phyloP scores from a whole-genome alignment of 2,329 filamentous ascomycete species.

The Arthrobotrys sphaeroides region DNA sequence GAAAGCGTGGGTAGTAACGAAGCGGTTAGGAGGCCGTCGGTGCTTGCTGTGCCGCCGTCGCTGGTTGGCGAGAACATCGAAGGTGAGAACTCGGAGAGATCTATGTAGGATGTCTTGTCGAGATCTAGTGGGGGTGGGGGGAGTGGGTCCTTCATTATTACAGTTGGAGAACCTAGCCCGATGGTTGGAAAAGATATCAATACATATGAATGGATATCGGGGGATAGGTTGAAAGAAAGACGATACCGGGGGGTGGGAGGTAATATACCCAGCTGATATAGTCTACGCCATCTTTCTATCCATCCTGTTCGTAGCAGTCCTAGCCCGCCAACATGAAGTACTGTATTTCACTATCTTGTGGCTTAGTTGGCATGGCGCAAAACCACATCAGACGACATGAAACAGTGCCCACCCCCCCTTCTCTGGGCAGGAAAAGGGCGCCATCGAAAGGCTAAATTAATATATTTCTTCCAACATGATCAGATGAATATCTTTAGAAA shows the following conservation, averaged over 20 bases:
- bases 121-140: background rate
- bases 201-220: background rate
- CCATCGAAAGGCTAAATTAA: too few species aligned
- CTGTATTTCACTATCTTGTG: too few species aligned
- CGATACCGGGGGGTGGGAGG: too few species aligned
- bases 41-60: background rate
- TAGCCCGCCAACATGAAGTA: background rate
- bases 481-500: background rate
- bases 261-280: too few species aligned
- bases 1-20: slow-evolving; percentile 3
- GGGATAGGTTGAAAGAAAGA: too few species aligned
- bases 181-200: background rate
- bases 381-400: slow-evolving; percentile 10
- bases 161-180: background rate
- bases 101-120: background rate
- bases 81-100: slow-evolving; percentile 10
- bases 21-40: background rate
- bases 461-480: background rate
- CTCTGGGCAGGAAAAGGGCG: background rate
- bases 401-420: too few species aligned
- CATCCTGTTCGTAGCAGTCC: too few species aligned
- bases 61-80: background rate
- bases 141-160: background rate
- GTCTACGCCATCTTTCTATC: too few species aligned
- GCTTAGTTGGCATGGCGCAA: background rate